phyloP scores from a whole-genome alignment of 2,329 filamentous ascomycete genomes.

The Epichloe sibirici region DNA sequence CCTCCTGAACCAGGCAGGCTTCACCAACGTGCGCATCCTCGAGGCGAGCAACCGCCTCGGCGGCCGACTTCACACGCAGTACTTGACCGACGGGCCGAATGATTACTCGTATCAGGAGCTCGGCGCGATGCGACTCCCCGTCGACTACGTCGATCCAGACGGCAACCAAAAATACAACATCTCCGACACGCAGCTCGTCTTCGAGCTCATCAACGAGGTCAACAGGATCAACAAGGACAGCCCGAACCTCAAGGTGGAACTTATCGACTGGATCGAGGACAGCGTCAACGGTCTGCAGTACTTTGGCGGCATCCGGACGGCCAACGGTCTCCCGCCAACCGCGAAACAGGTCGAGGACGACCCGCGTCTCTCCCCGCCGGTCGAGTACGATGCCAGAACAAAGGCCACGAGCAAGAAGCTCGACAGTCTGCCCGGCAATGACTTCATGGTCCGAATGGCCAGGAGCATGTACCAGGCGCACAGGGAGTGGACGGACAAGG shows the following conservation, averaged over 20 bases:
- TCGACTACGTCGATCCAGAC: constrained; percentile 34
- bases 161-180: constrained; percentile 44
- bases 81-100: constrained; percentile 44
- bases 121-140: constrained; percentile 55
- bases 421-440: constrained; percentile 21
- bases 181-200: constrained; percentile 51
- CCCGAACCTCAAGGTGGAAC: constrained; percentile 38
- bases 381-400: constrained; percentile 20
- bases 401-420: constrained; percentile 24
- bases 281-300: constrained; percentile 42
- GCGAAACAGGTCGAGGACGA: constrained; percentile 33
- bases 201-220: constrained; percentile 47
- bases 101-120: constrained; percentile 57
- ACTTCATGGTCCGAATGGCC: constrained; percentile 25
- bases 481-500: constrained; percentile 23
- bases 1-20: constrained; percentile 33
- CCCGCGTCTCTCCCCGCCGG: constrained; percentile 21
- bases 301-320: constrained; percentile 32
- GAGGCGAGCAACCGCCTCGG: constrained; percentile 50
- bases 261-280: constrained; percentile 50
- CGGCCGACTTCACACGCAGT: constrained; percentile 51
- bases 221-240: constrained; percentile 46
- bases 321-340: constrained; percentile 41
- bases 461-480: constrained; percentile 33
- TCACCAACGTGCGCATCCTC: constrained; percentile 48